These are phyloP conservation scores for Colletotrichum chrysophilum DNA, from an alignment of 2,329 filamentous ascomycete species.

Conservation along the genomic window DNA sequence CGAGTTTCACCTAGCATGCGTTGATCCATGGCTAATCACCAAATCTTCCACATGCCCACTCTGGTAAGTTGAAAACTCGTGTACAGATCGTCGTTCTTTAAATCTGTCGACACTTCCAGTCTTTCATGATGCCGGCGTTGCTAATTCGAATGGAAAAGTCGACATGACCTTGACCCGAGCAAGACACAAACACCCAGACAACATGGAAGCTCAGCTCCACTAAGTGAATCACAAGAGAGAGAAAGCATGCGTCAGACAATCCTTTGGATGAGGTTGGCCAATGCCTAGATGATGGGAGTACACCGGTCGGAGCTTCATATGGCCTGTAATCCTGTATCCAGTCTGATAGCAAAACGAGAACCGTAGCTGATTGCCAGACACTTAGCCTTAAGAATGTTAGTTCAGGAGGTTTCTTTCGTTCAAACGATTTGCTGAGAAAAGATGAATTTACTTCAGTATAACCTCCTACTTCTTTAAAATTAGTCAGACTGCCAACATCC, in stretches of 20 bases:
- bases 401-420: rapidly evolving
- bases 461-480: not conserved
- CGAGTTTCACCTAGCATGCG: not conserved
- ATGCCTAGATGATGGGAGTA: not conserved
- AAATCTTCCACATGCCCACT: not conserved
- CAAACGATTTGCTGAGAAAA: not conserved
- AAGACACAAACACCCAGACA: not conserved
- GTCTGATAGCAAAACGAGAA: not conserved
- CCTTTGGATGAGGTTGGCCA: not conserved
- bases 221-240: not conserved
- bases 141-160: not conserved
- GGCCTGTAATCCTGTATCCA: not conserved
- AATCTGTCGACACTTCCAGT: not conserved
- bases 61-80: not conserved
- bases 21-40: not conserved
- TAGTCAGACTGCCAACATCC: not conserved
- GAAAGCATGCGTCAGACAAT: not conserved
- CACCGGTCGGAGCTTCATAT: not conserved
- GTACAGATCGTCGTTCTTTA: not conserved
- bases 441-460: not conserved
- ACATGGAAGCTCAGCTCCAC: not conserved
- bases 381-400: not conserved
- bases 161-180: not conserved
- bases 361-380: not conserved
- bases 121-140: not conserved